Evolutionary conservation across 495 filamentous ascomycete species (phyloP).

Genomic region (Penicillium macrosclerotiorum): DNA sequence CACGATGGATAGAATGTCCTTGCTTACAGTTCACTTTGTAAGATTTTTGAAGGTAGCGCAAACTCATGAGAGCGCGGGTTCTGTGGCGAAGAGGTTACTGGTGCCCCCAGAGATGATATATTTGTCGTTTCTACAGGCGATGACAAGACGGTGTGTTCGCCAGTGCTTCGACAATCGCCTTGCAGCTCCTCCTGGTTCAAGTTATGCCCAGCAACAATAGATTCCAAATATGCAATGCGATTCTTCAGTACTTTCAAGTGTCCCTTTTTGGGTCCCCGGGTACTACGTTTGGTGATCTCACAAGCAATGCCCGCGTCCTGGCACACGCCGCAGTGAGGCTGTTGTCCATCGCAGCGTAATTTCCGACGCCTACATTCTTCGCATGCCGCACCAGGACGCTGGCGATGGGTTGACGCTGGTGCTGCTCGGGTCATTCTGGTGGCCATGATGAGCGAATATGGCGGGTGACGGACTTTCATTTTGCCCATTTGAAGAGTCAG

Average conservation of each 20-base stretch:
- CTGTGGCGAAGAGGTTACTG: too few relatives aligned
- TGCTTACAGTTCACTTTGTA: slow-evolving; percentile 9
- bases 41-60: too few relatives aligned
- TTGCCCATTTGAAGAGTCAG: not conserved
- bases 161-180: not conserved
- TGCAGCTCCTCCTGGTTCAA: not conserved
- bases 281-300: slow-evolving; percentile 42
- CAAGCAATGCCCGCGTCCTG: slow-evolving; percentile 47
- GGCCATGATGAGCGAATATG: not conserved
- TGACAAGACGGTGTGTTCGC: too few relatives aligned
- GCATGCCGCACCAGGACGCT: slow-evolving; percentile 23
- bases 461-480: not conserved
- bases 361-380: slow-evolving; percentile 46
- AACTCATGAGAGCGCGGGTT: too few relatives aligned
- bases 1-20: too few relatives aligned
- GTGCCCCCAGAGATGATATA: too few relatives aligned
- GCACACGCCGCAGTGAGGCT: slow-evolving; percentile 50
- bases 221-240: slow-evolving; percentile 2
- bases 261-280: slow-evolving; percentile 53
- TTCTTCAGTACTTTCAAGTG: slow-evolving; percentile 45
- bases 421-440: not conserved
- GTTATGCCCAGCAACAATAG: too few relatives aligned
- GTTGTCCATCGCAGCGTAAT: slow-evolving; percentile 49
- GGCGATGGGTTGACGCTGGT: not conserved
- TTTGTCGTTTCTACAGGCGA: too few relatives aligned